Percentiles rank a stretch among this genome's conserved stretches.
These are phyloP conservation scores for Salix viminalis DNA, from an alignment of 345 rosid genomes.

Conservation along the genomic window DNA sequence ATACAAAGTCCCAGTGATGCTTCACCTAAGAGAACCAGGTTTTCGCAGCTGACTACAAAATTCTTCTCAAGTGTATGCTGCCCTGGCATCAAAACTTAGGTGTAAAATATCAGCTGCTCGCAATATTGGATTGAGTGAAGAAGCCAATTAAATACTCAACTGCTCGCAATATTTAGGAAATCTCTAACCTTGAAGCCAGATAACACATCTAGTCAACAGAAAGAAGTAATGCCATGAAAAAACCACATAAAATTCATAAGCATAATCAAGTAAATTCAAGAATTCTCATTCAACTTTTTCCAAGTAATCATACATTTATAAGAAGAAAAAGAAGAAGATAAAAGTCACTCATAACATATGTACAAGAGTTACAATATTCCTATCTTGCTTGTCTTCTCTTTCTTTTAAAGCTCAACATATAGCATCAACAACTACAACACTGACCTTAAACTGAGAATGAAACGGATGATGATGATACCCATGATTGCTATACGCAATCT, in stretches of 20 bases:
- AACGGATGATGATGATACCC: slow-evolving; percentile 76
- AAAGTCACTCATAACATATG: slow-evolving; percentile 3
- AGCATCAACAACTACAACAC: slow-evolving; percentile 39
- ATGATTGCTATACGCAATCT: slow-evolving; percentile 77
- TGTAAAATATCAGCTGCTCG: no score
- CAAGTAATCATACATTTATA: slow-evolving; percentile 5
- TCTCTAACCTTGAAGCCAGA: background rate
- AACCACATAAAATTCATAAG: background rate
- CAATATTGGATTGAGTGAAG: background rate
- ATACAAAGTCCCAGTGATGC: background rate
- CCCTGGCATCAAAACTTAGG: background rate
- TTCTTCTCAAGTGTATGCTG: background rate
- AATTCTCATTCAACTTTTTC: slow-evolving; percentile 21
- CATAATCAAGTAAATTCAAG: slow-evolving; percentile 3
- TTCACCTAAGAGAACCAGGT: background rate
- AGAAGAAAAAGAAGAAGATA: background rate
- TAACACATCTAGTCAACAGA: background rate
- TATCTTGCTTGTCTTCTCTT: slow-evolving; percentile 2
- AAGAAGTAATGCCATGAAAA: background rate
- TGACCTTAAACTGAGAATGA: slow-evolving; percentile 99
- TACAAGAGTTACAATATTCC: slow-evolving; percentile 17
- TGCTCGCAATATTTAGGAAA: background rate
- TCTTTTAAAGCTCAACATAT: slow-evolving; percentile 16
- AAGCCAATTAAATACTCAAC: background rate
- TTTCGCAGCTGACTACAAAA: background rate